These are phyloP conservation scores for Cladosporium phlei DNA, from an alignment of 2,329 filamentous ascomycete species.

Conservation along the genomic window DNA sequence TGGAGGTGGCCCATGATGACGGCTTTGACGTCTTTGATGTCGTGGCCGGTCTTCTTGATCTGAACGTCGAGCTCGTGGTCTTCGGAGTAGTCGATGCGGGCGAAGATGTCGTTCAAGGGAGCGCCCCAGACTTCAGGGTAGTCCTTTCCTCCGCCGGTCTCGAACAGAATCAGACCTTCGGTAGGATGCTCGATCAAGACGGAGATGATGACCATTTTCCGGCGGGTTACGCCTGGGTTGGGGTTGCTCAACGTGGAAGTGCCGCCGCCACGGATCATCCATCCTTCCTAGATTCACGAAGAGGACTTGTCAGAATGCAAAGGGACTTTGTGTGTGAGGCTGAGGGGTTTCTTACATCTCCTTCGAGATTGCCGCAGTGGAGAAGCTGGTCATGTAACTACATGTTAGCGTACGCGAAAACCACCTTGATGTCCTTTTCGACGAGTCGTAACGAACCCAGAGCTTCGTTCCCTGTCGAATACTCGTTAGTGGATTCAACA, in stretches of 20 bases:
- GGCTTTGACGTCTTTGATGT: slow-evolving; percentile 34
- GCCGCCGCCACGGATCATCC: slow-evolving; percentile 29
- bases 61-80: background rate
- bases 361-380: too few relatives aligned
- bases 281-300: too few relatives aligned
- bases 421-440: too few relatives aligned
- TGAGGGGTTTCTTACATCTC: too few relatives aligned
- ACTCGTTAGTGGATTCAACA: too few relatives aligned
- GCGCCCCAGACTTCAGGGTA: slow-evolving; percentile 19
- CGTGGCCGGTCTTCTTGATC: slow-evolving; percentile 19
- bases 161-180: slow-evolving; percentile 34
- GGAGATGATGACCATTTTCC: slow-evolving; percentile 31
- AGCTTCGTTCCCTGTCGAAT: too few relatives aligned
- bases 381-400: too few relatives aligned
- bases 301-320: too few relatives aligned
- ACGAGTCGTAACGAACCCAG: too few relatives aligned
- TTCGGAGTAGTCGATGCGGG: slow-evolving; percentile 11
- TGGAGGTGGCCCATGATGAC: slow-evolving; percentile 36
- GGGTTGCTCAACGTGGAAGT: slow-evolving; percentile 28
- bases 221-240: slow-evolving; percentile 24
- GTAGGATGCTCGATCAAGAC: slow-evolving; percentile 29
- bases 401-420: too few relatives aligned
- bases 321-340: too few relatives aligned
- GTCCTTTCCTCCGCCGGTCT: slow-evolving; percentile 31
- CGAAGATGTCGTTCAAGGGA: slow-evolving; percentile 19